phyloP scores from a whole-genome alignment of 164 flowering plant genomes.

The Echeveria elegans region DNA sequence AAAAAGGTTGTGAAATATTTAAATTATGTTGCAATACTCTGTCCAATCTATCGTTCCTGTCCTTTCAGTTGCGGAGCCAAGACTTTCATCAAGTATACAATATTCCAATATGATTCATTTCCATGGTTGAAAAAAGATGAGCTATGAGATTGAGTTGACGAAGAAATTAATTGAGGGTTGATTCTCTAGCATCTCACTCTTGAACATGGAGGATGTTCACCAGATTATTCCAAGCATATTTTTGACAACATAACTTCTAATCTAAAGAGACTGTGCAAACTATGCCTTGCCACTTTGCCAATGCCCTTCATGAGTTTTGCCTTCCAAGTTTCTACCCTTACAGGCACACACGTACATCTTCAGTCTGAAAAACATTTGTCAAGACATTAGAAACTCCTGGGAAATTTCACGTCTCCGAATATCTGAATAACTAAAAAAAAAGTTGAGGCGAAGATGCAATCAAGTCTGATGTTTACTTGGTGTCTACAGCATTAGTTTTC shows the following conservation, averaged over 20 bases:
- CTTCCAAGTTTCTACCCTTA: not conserved
- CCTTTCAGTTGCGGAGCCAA: no score
- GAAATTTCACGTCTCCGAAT: no score
- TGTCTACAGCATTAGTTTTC: slow-evolving; percentile 24
- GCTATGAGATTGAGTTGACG: no score
- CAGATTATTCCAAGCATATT: not conserved
- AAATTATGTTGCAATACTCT: no score
- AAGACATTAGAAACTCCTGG: no score
- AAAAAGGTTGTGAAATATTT: no score
- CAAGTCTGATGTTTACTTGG: slow-evolving; percentile 13
- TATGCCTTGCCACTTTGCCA: not conserved
- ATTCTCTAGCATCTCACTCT: not conserved
- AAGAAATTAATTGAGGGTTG: not conserved
- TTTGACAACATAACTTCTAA: not conserved
- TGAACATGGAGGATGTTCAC: slow-evolving; percentile 1
- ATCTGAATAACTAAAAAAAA: no score
- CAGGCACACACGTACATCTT: not conserved
- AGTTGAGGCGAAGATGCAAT: not conserved
- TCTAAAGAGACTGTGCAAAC: not conserved
- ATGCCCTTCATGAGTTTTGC: not conserved
- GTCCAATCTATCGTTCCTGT: no score
- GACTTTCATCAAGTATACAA: no score
- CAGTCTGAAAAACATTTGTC: no score
- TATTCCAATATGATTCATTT: no score
- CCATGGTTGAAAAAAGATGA: no score